Base-by-base conservation (phyloP, 352 stramenopile species). In the Pythium phragmiticola region DNA sequence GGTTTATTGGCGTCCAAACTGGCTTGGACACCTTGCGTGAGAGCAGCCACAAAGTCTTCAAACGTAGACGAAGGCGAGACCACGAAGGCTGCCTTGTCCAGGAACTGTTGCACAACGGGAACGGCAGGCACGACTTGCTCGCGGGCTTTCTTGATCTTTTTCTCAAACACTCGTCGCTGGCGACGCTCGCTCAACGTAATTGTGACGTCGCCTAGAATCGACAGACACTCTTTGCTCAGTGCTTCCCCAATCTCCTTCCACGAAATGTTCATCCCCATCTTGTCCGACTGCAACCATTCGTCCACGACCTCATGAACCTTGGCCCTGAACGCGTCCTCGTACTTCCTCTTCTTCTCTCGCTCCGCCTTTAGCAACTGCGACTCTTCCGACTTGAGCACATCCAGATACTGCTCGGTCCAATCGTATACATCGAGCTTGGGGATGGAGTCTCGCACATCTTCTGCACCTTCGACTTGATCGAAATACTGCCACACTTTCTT, bases 381-480 rank as follows among this genome's bases (percentile, higher is more conserved):
- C 33, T 88, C 72, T 55, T 88, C 56, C n/a, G 83, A 72, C 23
- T 76, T 76, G 0, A 77, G 59, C 23, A 73, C 68, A 9, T 73
- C 65, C 36, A 90, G 23, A 16, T 82, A 73, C 14, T 76, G 66
- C 48, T 92, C 80, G 4, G 72, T 69, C 80, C 80, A 89, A 43
- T 87, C 68, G 56, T 87, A 90, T n/a, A 92, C 71, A 30, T 85
- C 73, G 45, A 84, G 68, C 42, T 80, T 76, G 57, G 54, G 41
- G 74, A 72, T 12, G 51, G 71, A 2, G 73, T 67, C 33, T 68
- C 67, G 11, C n/a, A 71, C 34, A 41, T 63, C 11, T 3, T 17
- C 16, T 6, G 65, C 21, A 34, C 57, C 72, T 0, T 76, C 66
- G 1, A 78, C 54, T n/a, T 82, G 66, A 53, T 71, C 55, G 19